A percentile compares a stretch with the other conserved stretches of the same genome.
Evolutionary conservation across 2,329 filamentous ascomycete genomes (phyloP).

Genomic region (Paecilomyces fulvus): DNA sequence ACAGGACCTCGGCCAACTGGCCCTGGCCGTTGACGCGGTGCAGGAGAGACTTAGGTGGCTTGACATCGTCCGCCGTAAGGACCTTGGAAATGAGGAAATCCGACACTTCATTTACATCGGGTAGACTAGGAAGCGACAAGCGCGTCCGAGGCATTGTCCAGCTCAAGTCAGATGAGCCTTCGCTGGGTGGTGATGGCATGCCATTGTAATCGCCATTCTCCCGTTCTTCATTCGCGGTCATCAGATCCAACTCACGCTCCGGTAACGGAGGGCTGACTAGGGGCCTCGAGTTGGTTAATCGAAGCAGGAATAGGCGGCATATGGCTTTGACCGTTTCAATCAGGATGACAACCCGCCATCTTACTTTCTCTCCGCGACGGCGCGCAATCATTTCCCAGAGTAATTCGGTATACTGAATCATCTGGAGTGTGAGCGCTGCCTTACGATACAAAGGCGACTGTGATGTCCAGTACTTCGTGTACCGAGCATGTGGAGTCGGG

Average conservation of each 20-base stretch:
- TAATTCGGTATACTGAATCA: slow-evolving; percentile 89
- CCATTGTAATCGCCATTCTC: slow-evolving; percentile 45
- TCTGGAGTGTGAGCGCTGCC: slow-evolving; percentile 72
- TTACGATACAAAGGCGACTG: slow-evolving; percentile 65
- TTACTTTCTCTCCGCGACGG: slow-evolving; percentile 64
- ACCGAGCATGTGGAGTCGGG: slow-evolving; percentile 52
- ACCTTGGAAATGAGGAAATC: slow-evolving; percentile 83
- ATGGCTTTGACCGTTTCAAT: slow-evolving; percentile 81
- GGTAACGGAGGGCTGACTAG: slow-evolving; percentile 77
- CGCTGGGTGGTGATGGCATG: slow-evolving; percentile 35
- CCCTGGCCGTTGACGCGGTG: slow-evolving; percentile 65
- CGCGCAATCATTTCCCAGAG: slow-evolving; percentile 98
- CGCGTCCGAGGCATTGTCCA: slow-evolving; percentile 96
- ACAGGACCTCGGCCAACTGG: slow-evolving; percentile 79
- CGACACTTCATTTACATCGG: slow-evolving; percentile 72
- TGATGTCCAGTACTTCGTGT: slow-evolving; percentile 56
- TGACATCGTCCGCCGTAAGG: slow-evolving; percentile 92
- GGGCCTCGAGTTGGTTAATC: slow-evolving; percentile 73
- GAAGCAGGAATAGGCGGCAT: slow-evolving; percentile 70
- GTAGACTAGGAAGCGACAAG: slow-evolving; percentile 72
- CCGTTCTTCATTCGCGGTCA: slow-evolving; percentile 44
- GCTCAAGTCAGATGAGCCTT: slow-evolving; percentile 40
- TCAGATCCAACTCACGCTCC: slow-evolving; percentile 70
- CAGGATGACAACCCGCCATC: slow-evolving; percentile 80
- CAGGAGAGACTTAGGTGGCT: slow-evolving; percentile 77